Evolutionary conservation across 495 filamentous ascomycete genomes (phyloP), one percentile per base, ranked within the genome.

Genomic region (Bathelium albidoporum): DNA sequence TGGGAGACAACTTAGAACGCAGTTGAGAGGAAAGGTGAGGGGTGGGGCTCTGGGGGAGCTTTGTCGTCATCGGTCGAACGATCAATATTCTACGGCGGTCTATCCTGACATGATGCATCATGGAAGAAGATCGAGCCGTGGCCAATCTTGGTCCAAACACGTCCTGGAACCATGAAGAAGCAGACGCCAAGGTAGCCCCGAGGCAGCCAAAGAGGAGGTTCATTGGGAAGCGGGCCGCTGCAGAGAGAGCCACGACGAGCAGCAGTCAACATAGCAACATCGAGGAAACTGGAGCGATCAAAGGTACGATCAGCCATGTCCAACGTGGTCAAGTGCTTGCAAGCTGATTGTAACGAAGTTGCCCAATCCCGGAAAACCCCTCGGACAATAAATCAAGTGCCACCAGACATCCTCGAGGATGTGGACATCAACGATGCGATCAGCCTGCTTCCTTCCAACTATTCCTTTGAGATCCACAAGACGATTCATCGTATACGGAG

Each of bases 391-490:
- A 96, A 96, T 74, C 89, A 92, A 74, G 89, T 99, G 12, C 92
- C 94, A 1, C 75, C 85, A 1, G 88, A 90, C 62, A 97, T 99
- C 65, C 79, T 94, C 26, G 78, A 94, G 62, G 90, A 97, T 72
- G 77, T 85, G 45, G 89, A 88, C n/a, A 88, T 99, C 67, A 90
- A 91, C 75, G 88, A 83, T 18, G 94, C 94, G 1, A 92, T 97
- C 55, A 79, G 83, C 2, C 83, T 97, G 22, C 85, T 99, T 5
- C 94, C 94, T 1, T 75, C 83, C 20, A 97, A 99, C 78, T 99
- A 97, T 80, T 90, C 89, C 49, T 99, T 99, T 72, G 94, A 99
- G 75, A 91, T 99, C 60, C 94, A 88, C 71, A 97, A 99, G 74
- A 97, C 94, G 1, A 94, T 99, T 71, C 91, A 97, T 74, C 85